Evolutionary conservation across 1,284 basidiomycete genomes (phyloP).

Genomic region (Ganoderma multipileum): DNA sequence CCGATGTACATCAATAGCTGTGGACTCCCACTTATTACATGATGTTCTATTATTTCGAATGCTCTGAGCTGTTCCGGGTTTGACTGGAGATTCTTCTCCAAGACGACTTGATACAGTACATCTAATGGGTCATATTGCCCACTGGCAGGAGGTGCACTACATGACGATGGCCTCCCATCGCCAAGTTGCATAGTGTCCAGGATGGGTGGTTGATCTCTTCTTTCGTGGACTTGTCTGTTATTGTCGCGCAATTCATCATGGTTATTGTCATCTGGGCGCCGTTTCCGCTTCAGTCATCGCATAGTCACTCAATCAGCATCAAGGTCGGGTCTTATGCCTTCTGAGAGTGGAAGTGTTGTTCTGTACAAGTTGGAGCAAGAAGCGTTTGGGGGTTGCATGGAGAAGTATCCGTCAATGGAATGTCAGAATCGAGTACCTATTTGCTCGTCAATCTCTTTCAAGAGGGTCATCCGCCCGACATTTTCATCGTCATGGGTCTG

Average conservation of each 20-base stretch:
- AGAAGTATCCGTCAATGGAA: not conserved
- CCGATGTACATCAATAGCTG: too few relatives aligned
- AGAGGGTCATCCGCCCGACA: too few relatives aligned
- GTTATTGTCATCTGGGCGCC: not conserved
- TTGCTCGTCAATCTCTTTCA: not conserved
- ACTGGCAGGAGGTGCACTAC: too few relatives aligned
- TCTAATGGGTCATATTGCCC: too few relatives aligned
- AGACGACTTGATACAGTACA: too few relatives aligned
- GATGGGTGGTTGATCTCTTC: not conserved
- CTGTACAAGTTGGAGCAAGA: too few relatives aligned
- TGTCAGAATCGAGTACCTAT: not conserved
- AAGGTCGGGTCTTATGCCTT: not conserved
- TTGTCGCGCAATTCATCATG: not conserved
- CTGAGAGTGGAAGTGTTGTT: not conserved
- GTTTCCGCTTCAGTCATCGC: not conserved
- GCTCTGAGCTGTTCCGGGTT: too few relatives aligned
- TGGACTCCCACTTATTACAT: too few relatives aligned
- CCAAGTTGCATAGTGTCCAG: not conserved
- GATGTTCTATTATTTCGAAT: too few relatives aligned
- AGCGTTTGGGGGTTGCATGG: too few relatives aligned
- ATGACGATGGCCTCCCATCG: too few relatives aligned
- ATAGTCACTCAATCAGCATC: not conserved
- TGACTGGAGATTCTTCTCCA: too few relatives aligned
- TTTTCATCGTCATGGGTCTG: accelerated
- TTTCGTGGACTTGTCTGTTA: not conserved